phyloP scores from a whole-genome alignment of 306 rosid species.

The Echinosophora koreensis region DNA sequence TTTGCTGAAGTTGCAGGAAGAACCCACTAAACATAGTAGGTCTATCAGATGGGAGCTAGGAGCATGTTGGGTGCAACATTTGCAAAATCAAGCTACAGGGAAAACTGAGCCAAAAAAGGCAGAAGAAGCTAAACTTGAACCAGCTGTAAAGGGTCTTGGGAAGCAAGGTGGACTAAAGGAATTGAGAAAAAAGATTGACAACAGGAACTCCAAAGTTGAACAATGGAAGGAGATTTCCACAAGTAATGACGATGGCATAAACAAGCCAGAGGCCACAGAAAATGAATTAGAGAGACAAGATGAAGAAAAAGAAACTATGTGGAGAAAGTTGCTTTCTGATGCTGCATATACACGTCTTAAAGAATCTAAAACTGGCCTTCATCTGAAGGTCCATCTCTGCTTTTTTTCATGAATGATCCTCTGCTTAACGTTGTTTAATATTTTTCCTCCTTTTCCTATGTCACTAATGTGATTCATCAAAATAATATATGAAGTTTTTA shows the following conservation, averaged over 20 bases:
- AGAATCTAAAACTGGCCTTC: conserved; percentile 91
- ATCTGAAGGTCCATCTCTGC: conserved; percentile 69
- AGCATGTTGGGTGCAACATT: conserved; percentile 97
- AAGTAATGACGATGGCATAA: conserved; percentile 49
- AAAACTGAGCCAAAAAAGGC: conserved; percentile 75
- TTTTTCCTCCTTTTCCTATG: conserved; percentile 14
- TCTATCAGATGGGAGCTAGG: conserved; percentile 99
- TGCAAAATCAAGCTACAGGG: conserved; percentile 85
- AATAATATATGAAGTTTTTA: conserved; percentile 16
- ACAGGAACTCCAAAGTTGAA: conserved; percentile 67
- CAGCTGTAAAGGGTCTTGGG: conserved; percentile 93
- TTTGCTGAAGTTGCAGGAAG: conserved; percentile 76
- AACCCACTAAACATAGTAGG: conserved; percentile 56
- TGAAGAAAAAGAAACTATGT: conserved; percentile 71
- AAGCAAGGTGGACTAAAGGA: conserved; percentile 97
- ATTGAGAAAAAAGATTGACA: conserved; percentile 81
- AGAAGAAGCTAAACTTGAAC: conserved; percentile 82
- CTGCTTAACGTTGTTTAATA: conserved; percentile 5
- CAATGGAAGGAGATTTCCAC: conserved; percentile 62
- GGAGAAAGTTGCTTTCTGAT: conserved; percentile 84
- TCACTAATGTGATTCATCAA: conserved; percentile 2
- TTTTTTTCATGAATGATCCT: conserved; percentile 28
- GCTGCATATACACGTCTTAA: conserved; percentile 86
- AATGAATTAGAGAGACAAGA: conserved; percentile 69
- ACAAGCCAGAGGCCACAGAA: conserved; percentile 63